phyloP scores from a whole-genome alignment of 345 rosid species.

The Euphorbia peplus region DNA sequence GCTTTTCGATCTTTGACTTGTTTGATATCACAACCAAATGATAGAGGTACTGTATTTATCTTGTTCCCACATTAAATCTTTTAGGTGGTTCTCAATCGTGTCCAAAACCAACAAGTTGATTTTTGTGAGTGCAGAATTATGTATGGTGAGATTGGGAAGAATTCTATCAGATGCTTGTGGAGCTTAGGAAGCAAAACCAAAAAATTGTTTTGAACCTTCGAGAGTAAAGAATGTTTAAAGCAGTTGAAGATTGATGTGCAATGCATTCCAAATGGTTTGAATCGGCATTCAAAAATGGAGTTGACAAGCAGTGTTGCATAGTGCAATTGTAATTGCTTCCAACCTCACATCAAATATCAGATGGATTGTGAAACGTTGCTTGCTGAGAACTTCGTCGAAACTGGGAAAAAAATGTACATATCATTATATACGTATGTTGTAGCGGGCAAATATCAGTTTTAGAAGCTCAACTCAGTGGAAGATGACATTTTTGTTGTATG shows the following conservation, averaged over 20 bases:
- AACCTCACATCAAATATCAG: neutral
- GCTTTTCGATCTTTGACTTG: neutral
- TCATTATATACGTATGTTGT: no score
- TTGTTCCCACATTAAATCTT: neutral
- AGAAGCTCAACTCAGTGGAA: neutral
- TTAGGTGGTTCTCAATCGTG: neutral
- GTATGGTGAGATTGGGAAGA: neutral
- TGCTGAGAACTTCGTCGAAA: neutral
- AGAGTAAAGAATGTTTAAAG: neutral
- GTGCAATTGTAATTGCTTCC: neutral
- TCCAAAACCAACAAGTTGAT: neutral
- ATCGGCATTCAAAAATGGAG: neutral
- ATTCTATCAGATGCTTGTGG: neutral
- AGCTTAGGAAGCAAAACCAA: neutral
- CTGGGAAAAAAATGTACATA: neutral
- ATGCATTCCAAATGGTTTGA: neutral
- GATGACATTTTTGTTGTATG: neutral
- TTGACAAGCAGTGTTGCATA: conserved; percentile 1
- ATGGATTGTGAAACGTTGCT: neutral
- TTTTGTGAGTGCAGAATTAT: neutral
- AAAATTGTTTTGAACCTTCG: neutral
- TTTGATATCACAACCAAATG: conserved; percentile 3
- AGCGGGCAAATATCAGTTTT: neutral
- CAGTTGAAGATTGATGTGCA: neutral
- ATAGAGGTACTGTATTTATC: neutral